Evolutionary conservation across 164 flowering plant species (phyloP).

Genomic region (Annona cherimola): DNA sequence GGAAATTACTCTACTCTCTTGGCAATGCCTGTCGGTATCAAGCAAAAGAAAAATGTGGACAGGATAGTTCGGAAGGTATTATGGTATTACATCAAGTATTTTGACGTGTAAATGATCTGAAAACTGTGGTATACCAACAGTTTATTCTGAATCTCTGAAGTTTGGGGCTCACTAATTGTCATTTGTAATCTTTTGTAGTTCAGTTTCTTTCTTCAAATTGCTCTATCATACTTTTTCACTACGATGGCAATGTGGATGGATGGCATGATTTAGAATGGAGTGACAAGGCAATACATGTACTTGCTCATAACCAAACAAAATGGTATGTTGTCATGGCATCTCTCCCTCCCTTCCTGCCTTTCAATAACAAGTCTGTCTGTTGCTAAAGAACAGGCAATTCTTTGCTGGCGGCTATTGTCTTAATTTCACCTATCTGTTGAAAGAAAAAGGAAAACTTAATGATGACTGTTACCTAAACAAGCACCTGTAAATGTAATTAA

Average conservation of each 20-base stretch:
- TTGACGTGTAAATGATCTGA: not conserved
- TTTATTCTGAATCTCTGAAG: not conserved
- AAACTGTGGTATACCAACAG: not conserved
- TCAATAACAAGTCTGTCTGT: too few relatives aligned
- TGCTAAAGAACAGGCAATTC: too few relatives aligned
- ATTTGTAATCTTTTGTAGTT: conserved; percentile 14
- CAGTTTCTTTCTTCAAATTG: conserved; percentile 29
- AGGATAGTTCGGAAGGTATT: conserved; percentile 25
- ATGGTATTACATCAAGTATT: not conserved
- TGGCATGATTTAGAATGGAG: conserved; percentile 33
- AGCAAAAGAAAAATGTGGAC: conserved; percentile 29
- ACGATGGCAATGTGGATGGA: conserved; percentile 30
- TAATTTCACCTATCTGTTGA: too few relatives aligned
- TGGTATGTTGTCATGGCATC: conserved; percentile 17
- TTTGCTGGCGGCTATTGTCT: too few relatives aligned
- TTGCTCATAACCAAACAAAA: conserved; percentile 34
- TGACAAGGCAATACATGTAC: conserved; percentile 20
- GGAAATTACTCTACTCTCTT: conserved; percentile 16
- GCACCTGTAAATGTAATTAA: too few relatives aligned
- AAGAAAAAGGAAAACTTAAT: too few relatives aligned
- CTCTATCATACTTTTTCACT: conserved; percentile 27
- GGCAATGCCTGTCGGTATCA: conserved; percentile 32
- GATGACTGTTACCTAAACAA: too few relatives aligned
- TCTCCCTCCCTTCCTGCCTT: not conserved
- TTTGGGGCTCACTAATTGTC: conserved; percentile 9